These are phyloP conservation scores for Pichia sp. DNA, from an alignment of 1,139 yeast species.

Conservation along the genomic window DNA sequence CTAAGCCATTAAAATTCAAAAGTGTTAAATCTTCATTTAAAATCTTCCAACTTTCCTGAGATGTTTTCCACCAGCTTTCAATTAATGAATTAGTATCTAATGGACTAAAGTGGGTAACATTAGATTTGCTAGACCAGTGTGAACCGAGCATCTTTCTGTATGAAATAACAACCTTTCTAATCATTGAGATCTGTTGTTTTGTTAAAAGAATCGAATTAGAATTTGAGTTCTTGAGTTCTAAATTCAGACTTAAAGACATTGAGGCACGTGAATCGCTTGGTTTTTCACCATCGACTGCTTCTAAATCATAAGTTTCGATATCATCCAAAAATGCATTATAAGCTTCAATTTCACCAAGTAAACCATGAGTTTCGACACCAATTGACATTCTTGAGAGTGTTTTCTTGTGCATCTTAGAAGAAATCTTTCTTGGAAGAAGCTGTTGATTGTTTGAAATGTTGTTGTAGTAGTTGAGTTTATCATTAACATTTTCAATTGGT, in stretches of 20 bases:
- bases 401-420: slow-evolving; percentile 31
- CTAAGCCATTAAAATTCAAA: slow-evolving; percentile 73
- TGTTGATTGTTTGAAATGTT: slow-evolving; percentile 35
- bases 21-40: slow-evolving; percentile 43
- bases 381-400: slow-evolving; percentile 29
- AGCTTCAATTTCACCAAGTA: slow-evolving; percentile 29
- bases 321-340: slow-evolving; percentile 33
- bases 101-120: slow-evolving; percentile 19
- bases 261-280: slow-evolving; percentile 23
- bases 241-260: slow-evolving; percentile 25
- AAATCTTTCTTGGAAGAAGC: slow-evolving; percentile 45
- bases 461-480: slow-evolving; percentile 29
- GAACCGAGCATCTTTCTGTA: slow-evolving; percentile 49
- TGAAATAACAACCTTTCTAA: slow-evolving; percentile 46
- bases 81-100: slow-evolving; percentile 33
- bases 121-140: slow-evolving; percentile 39
- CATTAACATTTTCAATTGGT: slow-evolving; percentile 32
- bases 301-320: slow-evolving; percentile 50
- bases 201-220: slow-evolving; percentile 31
- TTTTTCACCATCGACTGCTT: slow-evolving; percentile 42
- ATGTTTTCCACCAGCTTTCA: slow-evolving; percentile 38
- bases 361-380: slow-evolving; percentile 18
- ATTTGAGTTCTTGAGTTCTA: slow-evolving; percentile 28
- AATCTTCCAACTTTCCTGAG: slow-evolving; percentile 35
- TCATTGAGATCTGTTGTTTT: slow-evolving; percentile 40